Evolutionary conservation across 805 yeast species (phyloP).

Genomic region (Torulaspora quercuum): DNA sequence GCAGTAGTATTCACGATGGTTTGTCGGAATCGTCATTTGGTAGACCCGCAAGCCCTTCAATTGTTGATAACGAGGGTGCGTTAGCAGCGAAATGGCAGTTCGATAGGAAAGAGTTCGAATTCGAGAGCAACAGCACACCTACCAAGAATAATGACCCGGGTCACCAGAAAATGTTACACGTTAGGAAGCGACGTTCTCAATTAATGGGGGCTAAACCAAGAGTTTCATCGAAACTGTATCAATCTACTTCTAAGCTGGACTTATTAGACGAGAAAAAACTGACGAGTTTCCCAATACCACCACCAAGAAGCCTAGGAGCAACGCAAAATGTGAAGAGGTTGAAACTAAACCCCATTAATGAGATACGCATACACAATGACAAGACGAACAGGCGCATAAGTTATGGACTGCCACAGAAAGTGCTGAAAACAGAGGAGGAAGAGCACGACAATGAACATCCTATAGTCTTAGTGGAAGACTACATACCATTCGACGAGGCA

Average conservation of each 20-base stretch:
- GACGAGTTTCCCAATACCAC: constrained; percentile 33
- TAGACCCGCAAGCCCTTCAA: constrained; percentile 19
- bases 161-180: constrained; percentile 15
- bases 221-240: constrained; percentile 24
- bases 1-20: constrained; percentile 12
- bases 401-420: constrained; percentile 11
- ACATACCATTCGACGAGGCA: constrained; percentile 22
- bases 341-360: constrained; percentile 17
- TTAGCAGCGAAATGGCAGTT: constrained; percentile 30
- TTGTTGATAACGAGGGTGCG: constrained; percentile 15
- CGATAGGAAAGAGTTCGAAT: constrained; percentile 28
- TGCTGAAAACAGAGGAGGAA: constrained; percentile 2
- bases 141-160: constrained; percentile 20
- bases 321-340: constrained; percentile 10
- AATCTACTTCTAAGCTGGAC: constrained; percentile 32
- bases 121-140: constrained; percentile 35
- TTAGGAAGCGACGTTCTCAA: constrained; percentile 24
- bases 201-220: constrained; percentile 34
- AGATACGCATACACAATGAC: constrained; percentile 22
- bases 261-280: constrained; percentile 30
- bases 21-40: constrained; percentile 9
- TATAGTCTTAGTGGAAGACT: constrained; percentile 33
- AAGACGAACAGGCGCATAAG: constrained; percentile 18
- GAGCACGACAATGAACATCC: constrained; percentile 21
- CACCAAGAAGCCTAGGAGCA: constrained; percentile 18